A percentile compares a stretch with the other conserved stretches of the same genome.
phyloP scores from a whole-genome alignment of 352 stramenopile genomes.

The Pythium pyrilobum region DNA sequence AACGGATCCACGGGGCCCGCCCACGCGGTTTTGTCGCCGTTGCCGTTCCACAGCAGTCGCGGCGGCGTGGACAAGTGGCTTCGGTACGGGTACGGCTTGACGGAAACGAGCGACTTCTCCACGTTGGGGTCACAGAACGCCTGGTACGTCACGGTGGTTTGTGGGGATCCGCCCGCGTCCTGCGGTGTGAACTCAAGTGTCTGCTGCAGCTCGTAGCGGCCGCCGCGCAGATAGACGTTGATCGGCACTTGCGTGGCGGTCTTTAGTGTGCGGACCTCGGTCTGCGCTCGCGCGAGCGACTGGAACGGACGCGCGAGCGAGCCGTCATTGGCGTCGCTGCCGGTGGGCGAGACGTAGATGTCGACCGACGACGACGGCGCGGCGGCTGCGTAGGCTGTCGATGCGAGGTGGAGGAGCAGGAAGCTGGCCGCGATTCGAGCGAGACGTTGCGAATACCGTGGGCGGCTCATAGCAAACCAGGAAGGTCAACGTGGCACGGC shows the following conservation, averaged over 20 bases:
- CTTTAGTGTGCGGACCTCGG: constrained; percentile 28
- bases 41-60: constrained; percentile 60
- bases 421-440: too few relatives aligned
- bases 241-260: constrained; percentile 26
- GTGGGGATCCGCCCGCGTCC: constrained; percentile 31
- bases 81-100: constrained; percentile 43
- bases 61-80: constrained; percentile 28
- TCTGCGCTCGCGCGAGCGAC: constrained; percentile 40
- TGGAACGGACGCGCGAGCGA: constrained; percentile 45
- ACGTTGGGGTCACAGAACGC: constrained; percentile 50
- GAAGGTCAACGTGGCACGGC: too few relatives aligned
- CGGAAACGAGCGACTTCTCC: constrained; percentile 27
- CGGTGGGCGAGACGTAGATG: constrained; percentile 45
- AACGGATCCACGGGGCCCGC: constrained; percentile 54
- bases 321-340: constrained; percentile 40
- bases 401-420: too few relatives aligned
- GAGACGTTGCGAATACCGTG: too few relatives aligned
- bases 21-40: constrained; percentile 37
- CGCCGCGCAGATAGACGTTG: constrained; percentile 53
- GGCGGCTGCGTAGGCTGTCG: too few relatives aligned
- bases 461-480: too few relatives aligned
- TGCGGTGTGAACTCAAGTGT: constrained; percentile 47
- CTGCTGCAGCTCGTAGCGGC: constrained; percentile 41
- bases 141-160: constrained; percentile 51
- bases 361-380: constrained; percentile 27